These are phyloP conservation scores for Paratinospora sagittata DNA, from an alignment of 164 flowering plant species.

Conservation along the genomic window DNA sequence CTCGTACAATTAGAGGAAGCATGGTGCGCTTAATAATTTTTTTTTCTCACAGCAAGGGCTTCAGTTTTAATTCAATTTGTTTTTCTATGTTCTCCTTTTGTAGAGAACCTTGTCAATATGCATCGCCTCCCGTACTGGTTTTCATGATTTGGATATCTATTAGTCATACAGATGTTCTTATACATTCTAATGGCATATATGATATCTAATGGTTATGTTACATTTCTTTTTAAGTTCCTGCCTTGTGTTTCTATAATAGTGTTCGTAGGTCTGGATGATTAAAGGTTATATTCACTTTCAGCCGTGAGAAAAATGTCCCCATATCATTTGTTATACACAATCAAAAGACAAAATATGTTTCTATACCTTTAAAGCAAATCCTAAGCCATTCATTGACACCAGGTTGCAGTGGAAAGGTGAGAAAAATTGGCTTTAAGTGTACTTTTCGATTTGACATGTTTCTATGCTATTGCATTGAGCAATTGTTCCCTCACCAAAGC, in stretches of 20 bases:
- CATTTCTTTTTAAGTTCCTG: no score
- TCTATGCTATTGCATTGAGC: no score
- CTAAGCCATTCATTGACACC: no score
- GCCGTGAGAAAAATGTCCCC: no score
- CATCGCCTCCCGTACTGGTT: not conserved
- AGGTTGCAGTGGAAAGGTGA: no score
- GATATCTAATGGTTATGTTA: not conserved
- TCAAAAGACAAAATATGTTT: no score
- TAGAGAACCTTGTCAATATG: not conserved
- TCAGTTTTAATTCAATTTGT: not conserved
- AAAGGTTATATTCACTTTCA: not conserved
- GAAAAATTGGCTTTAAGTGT: no score
- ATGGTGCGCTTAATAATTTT: conserved; percentile 33
- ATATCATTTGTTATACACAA: no score
- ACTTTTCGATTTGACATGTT: no score
- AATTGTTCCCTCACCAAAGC: no score
- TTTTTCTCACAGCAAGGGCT: not conserved
- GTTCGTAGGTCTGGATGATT: not conserved
- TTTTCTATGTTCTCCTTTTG: not conserved
- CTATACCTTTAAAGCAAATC: no score
- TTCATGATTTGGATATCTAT: no score
- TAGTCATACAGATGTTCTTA: not conserved
- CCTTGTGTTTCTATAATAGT: not conserved
- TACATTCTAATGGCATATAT: not conserved
- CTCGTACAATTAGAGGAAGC: conserved; percentile 63